phyloP scores from a whole-genome alignment of 2,329 filamentous ascomycete genomes.

The Diplodia sapinea region DNA sequence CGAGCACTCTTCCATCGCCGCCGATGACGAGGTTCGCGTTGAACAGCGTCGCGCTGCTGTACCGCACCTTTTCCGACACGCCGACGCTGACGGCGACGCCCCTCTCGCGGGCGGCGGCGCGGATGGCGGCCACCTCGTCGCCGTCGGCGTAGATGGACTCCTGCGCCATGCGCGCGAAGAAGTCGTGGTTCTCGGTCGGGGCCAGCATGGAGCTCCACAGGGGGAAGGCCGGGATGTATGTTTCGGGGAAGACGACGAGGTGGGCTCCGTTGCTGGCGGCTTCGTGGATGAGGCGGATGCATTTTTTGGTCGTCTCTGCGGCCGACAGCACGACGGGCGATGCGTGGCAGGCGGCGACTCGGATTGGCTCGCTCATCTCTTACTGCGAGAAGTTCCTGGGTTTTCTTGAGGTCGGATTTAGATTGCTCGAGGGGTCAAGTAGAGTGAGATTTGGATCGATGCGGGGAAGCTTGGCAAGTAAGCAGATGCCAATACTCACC shows the following conservation, averaged over 20 bases:
- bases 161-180: constrained; percentile 56
- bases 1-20: constrained; percentile 52
- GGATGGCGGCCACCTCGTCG: constrained; percentile 53
- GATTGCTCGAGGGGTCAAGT: not conserved
- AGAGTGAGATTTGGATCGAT: not conserved
- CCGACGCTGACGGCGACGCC: constrained; percentile 56
- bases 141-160: constrained; percentile 56
- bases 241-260: constrained; percentile 61
- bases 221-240: constrained; percentile 61
- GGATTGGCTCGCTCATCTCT: constrained; percentile 15
- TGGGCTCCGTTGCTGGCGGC: constrained; percentile 54
- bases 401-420: not conserved
- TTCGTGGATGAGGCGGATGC: constrained; percentile 53
- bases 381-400: not conserved
- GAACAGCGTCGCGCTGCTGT: constrained; percentile 56
- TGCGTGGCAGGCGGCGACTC: constrained; percentile 40
- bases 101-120: constrained; percentile 46
- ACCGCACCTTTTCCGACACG: constrained; percentile 55
- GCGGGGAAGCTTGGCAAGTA: constrained; percentile 1
- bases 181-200: constrained; percentile 57
- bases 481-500: not conserved
- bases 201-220: constrained; percentile 57
- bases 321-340: constrained; percentile 57
- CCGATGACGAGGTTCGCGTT: constrained; percentile 60
- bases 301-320: constrained; percentile 54